These are phyloP conservation scores for Cladophialophora bantiana DNA, from an alignment of 2,329 filamentous ascomycete genomes.

Conservation along the genomic window DNA sequence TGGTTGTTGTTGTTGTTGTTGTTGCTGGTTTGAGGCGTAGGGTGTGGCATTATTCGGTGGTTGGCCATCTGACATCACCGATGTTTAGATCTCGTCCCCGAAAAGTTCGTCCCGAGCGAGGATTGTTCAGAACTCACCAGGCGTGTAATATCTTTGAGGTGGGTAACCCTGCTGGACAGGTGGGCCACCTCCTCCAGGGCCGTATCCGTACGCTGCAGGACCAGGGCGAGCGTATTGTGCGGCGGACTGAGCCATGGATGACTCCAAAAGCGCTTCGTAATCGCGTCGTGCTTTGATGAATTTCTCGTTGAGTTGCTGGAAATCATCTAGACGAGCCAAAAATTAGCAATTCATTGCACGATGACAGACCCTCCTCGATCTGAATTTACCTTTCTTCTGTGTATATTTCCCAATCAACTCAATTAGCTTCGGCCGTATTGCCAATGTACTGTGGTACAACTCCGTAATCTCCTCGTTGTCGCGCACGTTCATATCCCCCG, in stretches of 20 bases:
- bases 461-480: constrained; percentile 96
- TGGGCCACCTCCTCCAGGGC: constrained; percentile 39
- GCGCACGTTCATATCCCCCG: constrained; percentile 78
- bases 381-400: constrained; percentile 84
- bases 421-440: constrained; percentile 94
- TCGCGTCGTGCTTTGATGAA: constrained; percentile 98
- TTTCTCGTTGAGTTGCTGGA: constrained; percentile 97
- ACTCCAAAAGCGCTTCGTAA: constrained; percentile 94
- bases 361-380: neutral
- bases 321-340: constrained; percentile 73
- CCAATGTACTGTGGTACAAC: constrained; percentile 89
- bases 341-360: constrained; percentile 41
- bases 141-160: constrained; percentile 72
- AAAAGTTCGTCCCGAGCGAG: constrained; percentile 6
- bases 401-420: constrained; percentile 99
- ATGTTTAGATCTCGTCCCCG: constrained; percentile 24
- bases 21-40: constrained; percentile 31
- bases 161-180: constrained; percentile 39
- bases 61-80: constrained; percentile 40
- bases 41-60: constrained; percentile 42
- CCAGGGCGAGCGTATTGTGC: constrained; percentile 56
- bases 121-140: constrained; percentile 53
- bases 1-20: constrained; percentile 31
- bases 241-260: constrained; percentile 93
- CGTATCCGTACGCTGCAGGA: constrained; percentile 50